Conservation (phyloP, 306 rosid genomes). For the Quercus engelmannii region DNA sequence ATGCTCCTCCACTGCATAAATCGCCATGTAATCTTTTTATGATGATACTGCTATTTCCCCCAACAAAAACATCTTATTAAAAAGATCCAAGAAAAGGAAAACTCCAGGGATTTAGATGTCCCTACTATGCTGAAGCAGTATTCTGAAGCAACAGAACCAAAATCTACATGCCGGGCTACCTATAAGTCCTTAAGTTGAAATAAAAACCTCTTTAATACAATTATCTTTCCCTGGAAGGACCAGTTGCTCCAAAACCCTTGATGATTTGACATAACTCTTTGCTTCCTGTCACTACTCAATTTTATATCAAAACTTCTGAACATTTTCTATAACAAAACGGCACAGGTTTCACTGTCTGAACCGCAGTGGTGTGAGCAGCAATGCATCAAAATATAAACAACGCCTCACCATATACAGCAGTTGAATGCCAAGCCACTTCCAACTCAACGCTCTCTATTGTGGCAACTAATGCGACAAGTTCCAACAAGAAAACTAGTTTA, state of each 20-base stretch:
- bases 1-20: conserved; percentile 28
- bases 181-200: conserved; percentile 28
- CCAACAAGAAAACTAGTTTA: conserved; percentile 54
- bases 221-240: conserved; percentile 29
- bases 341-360: conserved; percentile 30
- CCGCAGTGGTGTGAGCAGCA: conserved; percentile 35
- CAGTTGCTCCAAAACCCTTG: conserved; percentile 38
- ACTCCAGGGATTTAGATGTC: conserved; percentile 21
- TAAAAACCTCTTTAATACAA: conserved; percentile 31
- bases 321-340: conserved; percentile 27
- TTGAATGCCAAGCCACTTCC: conserved; percentile 30
- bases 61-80: conserved; percentile 47
- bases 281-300: conserved; percentile 38
- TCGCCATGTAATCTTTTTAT: conserved; percentile 22
- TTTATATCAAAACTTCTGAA: conserved; percentile 35
- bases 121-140: conserved; percentile 18
- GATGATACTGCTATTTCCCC: conserved; percentile 19
- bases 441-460: conserved; percentile 31
- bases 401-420: conserved; percentile 29
- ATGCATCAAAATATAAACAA: conserved; percentile 29
- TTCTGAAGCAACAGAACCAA: conserved; percentile 13
- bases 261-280: conserved; percentile 43
- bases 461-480: conserved; percentile 32
- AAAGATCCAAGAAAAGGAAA: conserved; percentile 33
- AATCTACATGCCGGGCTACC: conserved; percentile 34